Evolutionary conservation across 495 filamentous ascomycete species (phyloP), one percentile per base, ranked within the genome.

Genomic region (Penicillium daleae): DNA sequence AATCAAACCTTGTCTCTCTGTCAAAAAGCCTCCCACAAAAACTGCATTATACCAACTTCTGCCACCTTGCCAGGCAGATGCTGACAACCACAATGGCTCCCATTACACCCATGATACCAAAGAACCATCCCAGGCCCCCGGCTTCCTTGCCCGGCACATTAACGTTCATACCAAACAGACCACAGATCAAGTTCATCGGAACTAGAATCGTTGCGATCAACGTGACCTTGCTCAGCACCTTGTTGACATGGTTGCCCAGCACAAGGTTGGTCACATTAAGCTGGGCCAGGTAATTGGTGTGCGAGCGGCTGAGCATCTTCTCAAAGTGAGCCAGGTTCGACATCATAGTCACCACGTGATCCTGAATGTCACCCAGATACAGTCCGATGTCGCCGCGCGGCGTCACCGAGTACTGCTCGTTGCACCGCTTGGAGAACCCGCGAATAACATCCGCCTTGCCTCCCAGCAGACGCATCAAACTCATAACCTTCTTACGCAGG

Each of bases 271-370:
- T 92, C 63, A 99, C 93, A 52, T 90, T 93, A 61, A 99, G 85
- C 77, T 97, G 95, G 15, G 95, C 95, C 19, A 98, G 83, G 64
- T 98, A 97, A 72, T 99, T 99, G 78, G 89, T 89, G 78, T 98
- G 96, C n/a, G 89, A 89, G 22, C 96, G 90, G 7, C 90, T 92
- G 57, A 99, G 86, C 85, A 99, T 97, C 80, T 97, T 97, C 73
- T 99, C 96, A 66, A 95, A 97, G 71, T 99, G 95, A 10, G 86
- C 87, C 56, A 99, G 78, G 74, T 97, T 99, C 65, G 88, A 91
- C 86, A 96, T 96, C 95, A 98, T 97, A 62, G 95, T 98, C 33
- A 99, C 92, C 35, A 99, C 94, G 83, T 99, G 95, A 78, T 99
- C 95, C 73, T 99, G 95, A 63, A 98, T 96, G 80, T 99, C 95